Conservation (phyloP, 441 rosid genomes). For the Adansonia madagascariensis region DNA sequence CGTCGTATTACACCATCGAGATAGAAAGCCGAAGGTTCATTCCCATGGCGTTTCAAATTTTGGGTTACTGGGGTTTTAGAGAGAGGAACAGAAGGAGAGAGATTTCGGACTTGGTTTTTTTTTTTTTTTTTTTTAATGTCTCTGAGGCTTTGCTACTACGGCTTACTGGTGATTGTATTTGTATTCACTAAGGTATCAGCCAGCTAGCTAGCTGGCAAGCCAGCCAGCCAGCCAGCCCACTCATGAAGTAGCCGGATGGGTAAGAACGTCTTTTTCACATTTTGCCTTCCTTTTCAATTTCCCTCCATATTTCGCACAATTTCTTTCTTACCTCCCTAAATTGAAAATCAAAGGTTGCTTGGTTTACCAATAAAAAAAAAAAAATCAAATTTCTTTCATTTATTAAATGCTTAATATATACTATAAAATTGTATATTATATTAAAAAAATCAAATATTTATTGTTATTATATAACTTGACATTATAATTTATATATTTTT, state of each 20-base stretch:
- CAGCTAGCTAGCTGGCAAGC: too few relatives aligned
- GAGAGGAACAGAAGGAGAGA: constrained; percentile 9
- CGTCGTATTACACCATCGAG: constrained; percentile 15
- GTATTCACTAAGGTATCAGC: neutral
- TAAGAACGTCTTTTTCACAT: constrained; percentile 40
- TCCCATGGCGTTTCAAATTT: constrained; percentile 34
- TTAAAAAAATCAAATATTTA: too few relatives aligned
- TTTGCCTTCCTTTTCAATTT: constrained; percentile 24
- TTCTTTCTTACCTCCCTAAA: neutral
- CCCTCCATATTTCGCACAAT: constrained; percentile 49
- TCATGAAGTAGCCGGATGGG: constrained; percentile 27
- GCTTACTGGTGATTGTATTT: constrained; percentile 1
- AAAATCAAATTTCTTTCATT: too few relatives aligned
- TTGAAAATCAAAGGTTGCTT: constrained; percentile 15
- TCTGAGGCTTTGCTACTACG: constrained; percentile 25
- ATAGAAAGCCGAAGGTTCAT: constrained; percentile 28
- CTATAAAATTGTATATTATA: too few relatives aligned
- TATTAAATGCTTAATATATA: too few relatives aligned
- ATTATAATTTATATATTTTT: too few relatives aligned
- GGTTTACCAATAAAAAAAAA: too few relatives aligned
- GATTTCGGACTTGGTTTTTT: neutral
- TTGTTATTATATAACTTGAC: too few relatives aligned
- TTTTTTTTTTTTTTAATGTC: neutral
- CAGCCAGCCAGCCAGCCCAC: neutral
- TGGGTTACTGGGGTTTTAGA: constrained; percentile 22